Percentiles rank a stretch among this genome's conserved stretches.
Evolutionary conservation across 2,329 filamentous ascomycete species (phyloP).

Genomic region (Phyllosticta citribraziliensis): DNA sequence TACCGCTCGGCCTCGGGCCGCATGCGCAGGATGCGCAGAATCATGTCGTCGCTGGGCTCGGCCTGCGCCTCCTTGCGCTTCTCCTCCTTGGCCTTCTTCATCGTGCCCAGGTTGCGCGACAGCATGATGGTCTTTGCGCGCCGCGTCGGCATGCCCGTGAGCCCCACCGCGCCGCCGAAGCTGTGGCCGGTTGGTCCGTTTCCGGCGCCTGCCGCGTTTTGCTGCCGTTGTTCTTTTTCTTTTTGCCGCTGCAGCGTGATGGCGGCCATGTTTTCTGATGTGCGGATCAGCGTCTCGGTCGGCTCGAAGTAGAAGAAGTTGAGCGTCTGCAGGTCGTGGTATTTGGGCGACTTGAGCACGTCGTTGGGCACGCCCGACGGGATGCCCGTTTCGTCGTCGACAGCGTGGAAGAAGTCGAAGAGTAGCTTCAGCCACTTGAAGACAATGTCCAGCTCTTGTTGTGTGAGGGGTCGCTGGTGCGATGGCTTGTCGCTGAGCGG

Average conservation of each 20-base stretch:
- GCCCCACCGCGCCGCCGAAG: slow-evolving; percentile 39
- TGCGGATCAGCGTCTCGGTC: slow-evolving; percentile 82
- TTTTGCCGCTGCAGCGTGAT: slow-evolving; percentile 72
- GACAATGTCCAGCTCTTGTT: slow-evolving; percentile 86
- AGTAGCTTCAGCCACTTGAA: slow-evolving; percentile 89
- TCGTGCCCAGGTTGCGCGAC: slow-evolving; percentile 86
- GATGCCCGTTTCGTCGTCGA: slow-evolving; percentile 73
- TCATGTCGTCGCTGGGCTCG: slow-evolving; percentile 97
- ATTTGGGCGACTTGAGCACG: slow-evolving; percentile 92
- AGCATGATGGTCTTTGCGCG: slow-evolving; percentile 66
- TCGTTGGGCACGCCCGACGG: slow-evolving; percentile 82
- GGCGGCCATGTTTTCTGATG: slow-evolving; percentile 91
- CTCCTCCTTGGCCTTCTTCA: slow-evolving; percentile 92
- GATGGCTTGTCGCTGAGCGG: slow-evolving; percentile 93
- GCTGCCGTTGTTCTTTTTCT: slow-evolving; percentile 39
- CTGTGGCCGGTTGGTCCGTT: slow-evolving; percentile 40
- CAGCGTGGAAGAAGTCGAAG: slow-evolving; percentile 89
- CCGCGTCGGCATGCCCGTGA: slow-evolving; percentile 52
- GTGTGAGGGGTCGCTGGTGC: slow-evolving; percentile 68
- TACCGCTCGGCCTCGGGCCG: slow-evolving; percentile 80
- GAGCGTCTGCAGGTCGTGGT: slow-evolving; percentile 89
- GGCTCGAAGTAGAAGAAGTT: slow-evolving; percentile 98
- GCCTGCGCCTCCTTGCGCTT: slow-evolving; percentile 92
- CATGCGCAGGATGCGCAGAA: slow-evolving; percentile 89
- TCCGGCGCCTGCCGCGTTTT: slow-evolving; percentile 56